phyloP scores from a whole-genome alignment of 306 rosid species.

The Prunus mume region DNA sequence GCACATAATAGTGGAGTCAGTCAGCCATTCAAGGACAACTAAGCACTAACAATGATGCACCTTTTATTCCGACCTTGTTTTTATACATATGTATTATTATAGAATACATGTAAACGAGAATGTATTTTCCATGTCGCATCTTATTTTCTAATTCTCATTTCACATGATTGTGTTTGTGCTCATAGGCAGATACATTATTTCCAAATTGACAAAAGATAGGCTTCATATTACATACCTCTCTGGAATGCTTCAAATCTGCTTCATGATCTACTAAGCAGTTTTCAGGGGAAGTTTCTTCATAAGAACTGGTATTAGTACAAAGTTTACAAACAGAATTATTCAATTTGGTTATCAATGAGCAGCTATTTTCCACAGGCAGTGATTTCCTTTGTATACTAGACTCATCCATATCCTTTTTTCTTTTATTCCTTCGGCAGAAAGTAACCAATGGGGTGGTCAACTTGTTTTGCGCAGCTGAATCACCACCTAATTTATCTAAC shows the following conservation, averaged over 20 bases:
- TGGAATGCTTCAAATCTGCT: conserved; percentile 38
- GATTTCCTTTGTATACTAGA: conserved; percentile 22
- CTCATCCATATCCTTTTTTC: conserved; percentile 38
- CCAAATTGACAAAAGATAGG: conserved; percentile 19
- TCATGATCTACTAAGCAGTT: conserved; percentile 27
- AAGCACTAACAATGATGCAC: too few species aligned
- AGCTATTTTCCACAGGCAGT: conserved; percentile 24
- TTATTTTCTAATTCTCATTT: too few species aligned
- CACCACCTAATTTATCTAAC: conserved; percentile 20
- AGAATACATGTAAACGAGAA: too few species aligned
- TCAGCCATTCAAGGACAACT: too few species aligned
- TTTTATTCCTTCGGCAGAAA: conserved; percentile 46
- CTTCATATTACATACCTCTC: conserved; percentile 30
- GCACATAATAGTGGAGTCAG: too few species aligned
- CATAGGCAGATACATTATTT: conserved; percentile 35
- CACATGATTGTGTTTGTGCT: neutral
- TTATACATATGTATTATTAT: too few species aligned
- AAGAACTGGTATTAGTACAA: conserved; percentile 24
- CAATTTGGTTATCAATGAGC: conserved; percentile 36
- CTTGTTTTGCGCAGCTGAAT: conserved; percentile 2
- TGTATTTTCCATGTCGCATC: too few species aligned
- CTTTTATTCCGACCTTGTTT: too few species aligned
- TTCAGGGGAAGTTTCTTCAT: conserved; percentile 26
- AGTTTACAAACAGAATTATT: conserved; percentile 36
- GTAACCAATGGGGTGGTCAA: conserved; percentile 36